Evolutionary conservation across 306 rosid genomes (phyloP).

Genomic region (Begonia fuchsioides): DNA sequence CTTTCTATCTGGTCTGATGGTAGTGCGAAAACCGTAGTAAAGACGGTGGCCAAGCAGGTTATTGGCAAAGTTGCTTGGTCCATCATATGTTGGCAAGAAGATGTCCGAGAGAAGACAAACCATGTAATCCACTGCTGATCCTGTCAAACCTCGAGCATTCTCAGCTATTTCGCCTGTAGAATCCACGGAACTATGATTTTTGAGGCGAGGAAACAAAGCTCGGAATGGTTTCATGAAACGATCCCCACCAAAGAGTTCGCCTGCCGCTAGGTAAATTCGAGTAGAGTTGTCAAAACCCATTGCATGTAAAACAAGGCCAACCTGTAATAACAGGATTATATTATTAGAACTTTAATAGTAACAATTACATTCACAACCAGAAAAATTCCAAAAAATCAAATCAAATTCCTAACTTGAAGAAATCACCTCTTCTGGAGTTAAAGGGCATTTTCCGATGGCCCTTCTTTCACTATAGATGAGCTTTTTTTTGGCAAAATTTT

Average conservation of each 20-base stretch:
- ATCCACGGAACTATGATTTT: conserved; percentile 77
- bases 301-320: conserved; percentile 67
- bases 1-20: conserved; percentile 85
- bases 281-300: conserved; percentile 46
- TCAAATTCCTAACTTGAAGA: conserved; percentile 5
- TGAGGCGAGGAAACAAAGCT: conserved; percentile 60
- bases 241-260: conserved; percentile 88
- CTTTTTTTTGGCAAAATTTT: conserved; percentile 75
- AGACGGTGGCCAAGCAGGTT: conserved; percentile 97
- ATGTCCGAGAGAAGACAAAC: conserved; percentile 96
- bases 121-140: conserved; percentile 99
- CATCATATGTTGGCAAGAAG: conserved; percentile 97
- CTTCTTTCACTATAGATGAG: conserved; percentile 75
- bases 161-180: conserved; percentile 58
- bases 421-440: conserved; percentile 96
- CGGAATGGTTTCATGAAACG: conserved; percentile 80
- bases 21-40: conserved; percentile 87
- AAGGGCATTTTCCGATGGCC: conserved; percentile 94
- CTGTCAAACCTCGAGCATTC: conserved; percentile 71
- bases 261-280: conserved; percentile 53
- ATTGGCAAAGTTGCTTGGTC: conserved; percentile 99
- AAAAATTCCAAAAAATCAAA: neutral
- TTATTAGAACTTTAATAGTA: neutral
- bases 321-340: conserved; percentile 31
- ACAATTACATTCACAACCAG: no score